Conservation (phyloP, 108 stramenopile species). For the Cyclostephanos invisitatus region DNA sequence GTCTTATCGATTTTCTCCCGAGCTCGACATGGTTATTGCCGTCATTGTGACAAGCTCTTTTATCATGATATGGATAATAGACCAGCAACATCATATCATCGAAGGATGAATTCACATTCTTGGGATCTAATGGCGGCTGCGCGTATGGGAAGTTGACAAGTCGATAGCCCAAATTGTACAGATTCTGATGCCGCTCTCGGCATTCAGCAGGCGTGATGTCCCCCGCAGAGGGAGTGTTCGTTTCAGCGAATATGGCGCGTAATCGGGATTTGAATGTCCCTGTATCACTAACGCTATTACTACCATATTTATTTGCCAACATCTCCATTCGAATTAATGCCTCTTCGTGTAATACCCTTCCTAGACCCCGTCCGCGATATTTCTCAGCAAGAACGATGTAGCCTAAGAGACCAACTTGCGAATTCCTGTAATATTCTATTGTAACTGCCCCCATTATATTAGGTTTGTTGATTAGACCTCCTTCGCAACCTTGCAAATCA, state of each 20-base stretch:
- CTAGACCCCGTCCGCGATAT: conserved; percentile 50
- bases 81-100: conserved; percentile 50
- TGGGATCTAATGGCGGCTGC: conserved; percentile 49
- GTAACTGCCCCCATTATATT: conserved; percentile 52
- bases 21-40: neutral
- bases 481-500: conserved; percentile 8
- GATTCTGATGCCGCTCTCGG: conserved; percentile 45
- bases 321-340: conserved; percentile 40
- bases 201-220: conserved; percentile 52
- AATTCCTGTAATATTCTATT: conserved; percentile 58
- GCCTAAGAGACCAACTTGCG: conserved; percentile 53
- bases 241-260: conserved; percentile 59
- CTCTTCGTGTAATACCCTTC: conserved; percentile 41
- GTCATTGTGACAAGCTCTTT: neutral
- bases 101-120: conserved; percentile 46
- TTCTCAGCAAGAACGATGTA: conserved; percentile 49
- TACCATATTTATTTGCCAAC: conserved; percentile 27
- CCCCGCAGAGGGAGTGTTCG: conserved; percentile 53
- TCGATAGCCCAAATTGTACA: conserved; percentile 57
- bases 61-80: conserved; percentile 33
- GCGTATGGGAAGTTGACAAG: conserved; percentile 56
- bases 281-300: neutral
- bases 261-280: conserved; percentile 8
- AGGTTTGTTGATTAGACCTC: conserved; percentile 12
- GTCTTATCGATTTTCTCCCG: neutral